Evolutionary conservation across 495 filamentous ascomycete species (phyloP), one percentile per base, ranked within the genome.

Genomic region (Neurospora sp.): DNA sequence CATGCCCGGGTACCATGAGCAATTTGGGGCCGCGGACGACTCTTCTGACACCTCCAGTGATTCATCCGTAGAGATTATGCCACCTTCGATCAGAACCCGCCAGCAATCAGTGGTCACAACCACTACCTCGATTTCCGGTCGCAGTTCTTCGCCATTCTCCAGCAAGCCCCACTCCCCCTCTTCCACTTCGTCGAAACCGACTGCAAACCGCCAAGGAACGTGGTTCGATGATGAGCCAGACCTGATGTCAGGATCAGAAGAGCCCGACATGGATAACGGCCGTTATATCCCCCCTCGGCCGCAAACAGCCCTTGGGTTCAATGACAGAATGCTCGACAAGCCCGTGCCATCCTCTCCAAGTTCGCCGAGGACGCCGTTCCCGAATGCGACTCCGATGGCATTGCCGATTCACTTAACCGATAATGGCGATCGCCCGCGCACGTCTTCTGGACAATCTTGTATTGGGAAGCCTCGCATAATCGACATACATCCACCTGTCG

Each of bases 211-310:
- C 10, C 71, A 77, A 11, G 72, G 78, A 41, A 81, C 76, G 23
- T 84, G 83, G 83, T 80, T 78, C 40, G 81, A 83, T 46, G 75
- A 75, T 27, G 80, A 83, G 9, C 70, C 39, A n/a, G 79, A 79
- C 12, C 59, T 69, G 70, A 72, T 31, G 14, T 27, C 54, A 3
- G 54, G 27, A 66, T 66, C 54, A 66, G 54, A 66, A 66, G 54
- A 66, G 14, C 12, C 38, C 38, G 48, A 59, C 39, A 72, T 37
- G 54, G 27, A 35, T 5, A 70, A 59, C 31, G 41, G 20, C 16
- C 16, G 23, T 23, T 46, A 27, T n/a, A 5, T 31, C 8, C 46
- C 42, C 16, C 70, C 70, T 23, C n/a, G 37, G 8, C 72, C 70
- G 20, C 69, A 69, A 35, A 31, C 54, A 10, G 42, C 37, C 5